A percentile compares a stretch with the other conserved stretches of the same genome.
These are phyloP conservation scores for Dendrothele bispora DNA, from an alignment of 768 basidiomycete species.

Conservation along the genomic window DNA sequence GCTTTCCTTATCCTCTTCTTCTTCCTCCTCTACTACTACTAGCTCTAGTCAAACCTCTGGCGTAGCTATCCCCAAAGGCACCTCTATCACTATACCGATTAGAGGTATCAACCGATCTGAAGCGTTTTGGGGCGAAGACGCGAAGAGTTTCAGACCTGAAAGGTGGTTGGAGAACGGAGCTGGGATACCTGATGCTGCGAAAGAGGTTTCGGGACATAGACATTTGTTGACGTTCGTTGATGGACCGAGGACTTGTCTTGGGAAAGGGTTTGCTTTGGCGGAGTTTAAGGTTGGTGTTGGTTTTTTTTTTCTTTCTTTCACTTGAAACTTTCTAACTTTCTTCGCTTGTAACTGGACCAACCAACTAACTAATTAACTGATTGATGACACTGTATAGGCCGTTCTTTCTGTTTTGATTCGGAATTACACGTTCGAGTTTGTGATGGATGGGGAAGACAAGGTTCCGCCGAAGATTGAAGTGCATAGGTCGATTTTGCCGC, in stretches of 20 bases:
- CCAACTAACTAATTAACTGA: too few species aligned
- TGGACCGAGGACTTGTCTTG: constrained; percentile 45
- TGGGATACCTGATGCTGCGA: constrained; percentile 19
- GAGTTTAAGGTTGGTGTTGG: constrained; percentile 36
- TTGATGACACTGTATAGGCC: too few species aligned
- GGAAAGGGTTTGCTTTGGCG: constrained; percentile 40
- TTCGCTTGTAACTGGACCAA: too few species aligned
- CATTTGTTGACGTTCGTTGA: constrained; percentile 46
- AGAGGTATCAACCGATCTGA: constrained; percentile 38
- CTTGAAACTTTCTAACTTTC: neutral
- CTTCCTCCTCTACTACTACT: too few species aligned
- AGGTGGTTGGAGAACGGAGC: constrained; percentile 37
- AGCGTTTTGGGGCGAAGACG: constrained; percentile 44
- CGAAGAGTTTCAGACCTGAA: constrained; percentile 42
- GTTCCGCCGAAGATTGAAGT: constrained; percentile 29
- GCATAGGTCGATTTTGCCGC: constrained; percentile 28
- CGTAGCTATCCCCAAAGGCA: constrained; percentile 38
- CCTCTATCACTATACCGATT: constrained; percentile 36
- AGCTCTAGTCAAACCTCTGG: constrained; percentile 25
- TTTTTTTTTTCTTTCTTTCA: neutral
- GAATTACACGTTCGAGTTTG: constrained; percentile 40
- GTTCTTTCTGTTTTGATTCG: constrained; percentile 41
- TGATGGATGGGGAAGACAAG: constrained; percentile 30
- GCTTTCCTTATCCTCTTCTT: too few species aligned
- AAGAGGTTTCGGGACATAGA: constrained; percentile 33